Evolutionary conservation across 2,329 filamentous ascomycete genomes (phyloP).

Genomic region (Paramyrothecium roridum): DNA sequence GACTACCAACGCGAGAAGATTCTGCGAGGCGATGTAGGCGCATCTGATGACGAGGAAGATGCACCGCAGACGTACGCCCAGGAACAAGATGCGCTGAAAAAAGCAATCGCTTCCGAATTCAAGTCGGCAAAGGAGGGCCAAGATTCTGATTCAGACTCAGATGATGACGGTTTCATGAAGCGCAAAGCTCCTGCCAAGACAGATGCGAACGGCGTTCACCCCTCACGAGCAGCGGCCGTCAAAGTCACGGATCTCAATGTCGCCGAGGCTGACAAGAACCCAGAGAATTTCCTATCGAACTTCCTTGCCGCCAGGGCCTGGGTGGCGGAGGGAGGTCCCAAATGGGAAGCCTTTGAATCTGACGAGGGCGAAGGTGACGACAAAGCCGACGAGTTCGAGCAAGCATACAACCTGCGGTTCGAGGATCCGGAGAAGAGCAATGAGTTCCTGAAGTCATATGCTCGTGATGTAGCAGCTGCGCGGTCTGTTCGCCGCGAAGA

Average conservation of each 20-base stretch:
- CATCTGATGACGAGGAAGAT: conserved; percentile 54
- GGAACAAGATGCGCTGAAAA: conserved; percentile 82
- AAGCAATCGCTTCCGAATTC: conserved; percentile 75
- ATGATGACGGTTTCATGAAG: conserved; percentile 64
- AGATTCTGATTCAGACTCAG: conserved; percentile 48
- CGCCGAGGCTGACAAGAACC: conserved; percentile 77
- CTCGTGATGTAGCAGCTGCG: conserved; percentile 77
- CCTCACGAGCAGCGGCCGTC: conserved; percentile 45
- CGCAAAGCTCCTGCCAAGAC: conserved; percentile 56
- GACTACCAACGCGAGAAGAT: conserved; percentile 93
- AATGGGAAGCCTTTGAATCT: conserved; percentile 82
- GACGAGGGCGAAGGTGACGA: conserved; percentile 83
- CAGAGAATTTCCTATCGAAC: conserved; percentile 89
- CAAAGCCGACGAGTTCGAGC: conserved; percentile 81
- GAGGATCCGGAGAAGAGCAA: conserved; percentile 88
- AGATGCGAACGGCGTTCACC: conserved; percentile 48
- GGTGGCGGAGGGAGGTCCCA: conserved; percentile 65
- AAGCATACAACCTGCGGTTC: conserved; percentile 93
- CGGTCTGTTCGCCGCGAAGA: conserved; percentile 87
- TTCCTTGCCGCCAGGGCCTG: conserved; percentile 92
- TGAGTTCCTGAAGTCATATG: conserved; percentile 82
- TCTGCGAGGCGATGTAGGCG: conserved; percentile 66
- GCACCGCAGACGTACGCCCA: conserved; percentile 73
- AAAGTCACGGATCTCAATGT: conserved; percentile 59
- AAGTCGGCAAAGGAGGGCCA: conserved; percentile 54